These are phyloP conservation scores for Lepidopterella palustris DNA, from an alignment of 495 filamentous ascomycete genomes.

Conservation along the genomic window DNA sequence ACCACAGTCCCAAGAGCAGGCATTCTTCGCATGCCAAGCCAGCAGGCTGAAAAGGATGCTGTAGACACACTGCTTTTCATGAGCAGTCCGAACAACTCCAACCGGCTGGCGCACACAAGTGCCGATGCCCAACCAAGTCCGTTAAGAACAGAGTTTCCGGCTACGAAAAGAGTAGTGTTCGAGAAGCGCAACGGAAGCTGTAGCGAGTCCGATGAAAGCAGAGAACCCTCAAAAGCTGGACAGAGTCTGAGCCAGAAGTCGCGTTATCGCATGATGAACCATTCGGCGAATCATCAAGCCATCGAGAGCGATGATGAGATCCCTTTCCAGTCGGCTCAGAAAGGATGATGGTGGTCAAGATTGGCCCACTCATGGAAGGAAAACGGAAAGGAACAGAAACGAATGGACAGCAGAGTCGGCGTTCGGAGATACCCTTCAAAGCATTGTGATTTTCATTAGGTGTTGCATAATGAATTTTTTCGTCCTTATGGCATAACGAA, in stretches of 20 bases:
- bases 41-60: conserved; percentile 78
- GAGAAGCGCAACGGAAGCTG: conserved; percentile 9
- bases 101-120: conserved; percentile 18
- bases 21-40: conserved; percentile 50
- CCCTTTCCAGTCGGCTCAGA: neutral
- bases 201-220: neutral
- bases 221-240: neutral
- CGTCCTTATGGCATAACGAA: neutral
- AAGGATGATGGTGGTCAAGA: too few species aligned
- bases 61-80: conserved; percentile 81
- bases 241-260: neutral
- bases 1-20: conserved; percentile 19
- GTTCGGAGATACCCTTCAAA: conserved; percentile 21
- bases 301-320: conserved; percentile 2
- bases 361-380: too few species aligned
- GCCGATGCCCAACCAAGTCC: conserved; percentile 22
- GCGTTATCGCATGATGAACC: neutral
- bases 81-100: conserved; percentile 75
- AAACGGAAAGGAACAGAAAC: neutral
- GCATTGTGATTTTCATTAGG: neutral
- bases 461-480: conserved; percentile 2
- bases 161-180: conserved; percentile 26
- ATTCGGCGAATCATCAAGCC: neutral
- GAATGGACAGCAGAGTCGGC: conserved; percentile 8
- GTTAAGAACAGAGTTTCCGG: conserved; percentile 15